Conservation (phyloP, 305 asterid species). For the Fraxinus platypoda region DNA sequence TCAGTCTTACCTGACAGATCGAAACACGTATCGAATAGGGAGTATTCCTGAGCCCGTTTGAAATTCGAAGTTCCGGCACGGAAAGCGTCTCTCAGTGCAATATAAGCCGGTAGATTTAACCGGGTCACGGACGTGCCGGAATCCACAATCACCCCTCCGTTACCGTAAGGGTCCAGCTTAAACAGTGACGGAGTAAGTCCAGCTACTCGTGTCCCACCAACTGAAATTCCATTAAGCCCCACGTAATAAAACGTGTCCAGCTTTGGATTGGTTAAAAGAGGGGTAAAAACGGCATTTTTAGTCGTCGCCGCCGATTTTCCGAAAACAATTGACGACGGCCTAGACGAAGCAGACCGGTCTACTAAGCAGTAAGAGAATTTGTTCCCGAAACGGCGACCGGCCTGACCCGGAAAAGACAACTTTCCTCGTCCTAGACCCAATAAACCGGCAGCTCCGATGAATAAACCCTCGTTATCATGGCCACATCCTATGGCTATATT, state of each 20-base stretch:
- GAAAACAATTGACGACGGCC: constrained; percentile 36
- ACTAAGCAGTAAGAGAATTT: constrained; percentile 46
- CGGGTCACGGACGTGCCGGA: constrained; percentile 51
- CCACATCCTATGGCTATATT: constrained; percentile 45
- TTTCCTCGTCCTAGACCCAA: constrained; percentile 45
- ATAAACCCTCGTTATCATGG: constrained; percentile 45
- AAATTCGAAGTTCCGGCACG: constrained; percentile 25
- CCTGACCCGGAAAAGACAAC: constrained; percentile 39
- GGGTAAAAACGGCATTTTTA: constrained; percentile 34
- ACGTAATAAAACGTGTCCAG: constrained; percentile 45
- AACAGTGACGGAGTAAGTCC: constrained; percentile 34
- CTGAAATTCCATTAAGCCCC: constrained; percentile 39
- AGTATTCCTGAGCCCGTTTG: constrained; percentile 29
- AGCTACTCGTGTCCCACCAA: constrained; percentile 35
- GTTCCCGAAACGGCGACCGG: constrained; percentile 34
- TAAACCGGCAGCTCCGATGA: constrained; percentile 44
- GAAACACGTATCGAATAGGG: constrained; percentile 46
- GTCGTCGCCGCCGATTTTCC: constrained; percentile 37
- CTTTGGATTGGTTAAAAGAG: constrained; percentile 32
- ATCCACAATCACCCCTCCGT: constrained; percentile 43
- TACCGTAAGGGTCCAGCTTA: constrained; percentile 33
- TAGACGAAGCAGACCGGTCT: constrained; percentile 37
- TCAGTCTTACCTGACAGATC: constrained; percentile 48
- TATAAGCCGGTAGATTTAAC: constrained; percentile 39
- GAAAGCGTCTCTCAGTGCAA: constrained; percentile 38